phyloP scores from a whole-genome alignment of 164 flowering plant genomes.

The Chimonanthus salicifolius region DNA sequence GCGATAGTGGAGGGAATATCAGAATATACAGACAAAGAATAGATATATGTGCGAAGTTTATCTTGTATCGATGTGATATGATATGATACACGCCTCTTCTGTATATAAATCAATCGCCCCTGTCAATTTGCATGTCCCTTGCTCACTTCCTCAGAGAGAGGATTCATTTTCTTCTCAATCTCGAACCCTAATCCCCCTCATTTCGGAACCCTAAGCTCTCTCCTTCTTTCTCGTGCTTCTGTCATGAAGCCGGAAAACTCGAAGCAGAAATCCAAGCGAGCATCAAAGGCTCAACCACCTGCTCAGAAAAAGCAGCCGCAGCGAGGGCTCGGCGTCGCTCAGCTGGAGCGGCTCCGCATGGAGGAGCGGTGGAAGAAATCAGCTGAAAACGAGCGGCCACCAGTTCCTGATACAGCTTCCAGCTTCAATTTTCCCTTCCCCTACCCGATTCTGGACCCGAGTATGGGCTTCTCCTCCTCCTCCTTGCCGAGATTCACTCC shows the following conservation, averaged over 20 bases:
- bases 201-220: background rate
- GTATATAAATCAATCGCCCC: too few relatives aligned
- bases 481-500: background rate
- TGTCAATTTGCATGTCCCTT: too few relatives aligned
- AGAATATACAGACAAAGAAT: too few relatives aligned
- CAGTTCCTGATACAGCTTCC: background rate
- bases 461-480: background rate
- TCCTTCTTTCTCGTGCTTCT: background rate
- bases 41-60: too few relatives aligned
- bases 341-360: conserved; percentile 48
- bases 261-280: conserved; percentile 11
- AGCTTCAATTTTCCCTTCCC: conserved; percentile 9
- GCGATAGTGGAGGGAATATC: too few relatives aligned
- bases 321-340: conserved; percentile 70
- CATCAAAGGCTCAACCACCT: background rate
- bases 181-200: conserved; percentile 2
- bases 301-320: conserved; percentile 35
- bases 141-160: too few relatives aligned
- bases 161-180: conserved; percentile 11
- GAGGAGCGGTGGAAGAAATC: conserved; percentile 38
- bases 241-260: conserved; percentile 1
- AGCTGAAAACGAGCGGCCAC: conserved; percentile 13
- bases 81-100: too few relatives aligned
- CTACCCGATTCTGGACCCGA: conserved; percentile 1
- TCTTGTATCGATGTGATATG: too few relatives aligned